These are phyloP conservation scores for Globisporangium paroecandrum DNA, from an alignment of 352 stramenopile species.

Conservation along the genomic window DNA sequence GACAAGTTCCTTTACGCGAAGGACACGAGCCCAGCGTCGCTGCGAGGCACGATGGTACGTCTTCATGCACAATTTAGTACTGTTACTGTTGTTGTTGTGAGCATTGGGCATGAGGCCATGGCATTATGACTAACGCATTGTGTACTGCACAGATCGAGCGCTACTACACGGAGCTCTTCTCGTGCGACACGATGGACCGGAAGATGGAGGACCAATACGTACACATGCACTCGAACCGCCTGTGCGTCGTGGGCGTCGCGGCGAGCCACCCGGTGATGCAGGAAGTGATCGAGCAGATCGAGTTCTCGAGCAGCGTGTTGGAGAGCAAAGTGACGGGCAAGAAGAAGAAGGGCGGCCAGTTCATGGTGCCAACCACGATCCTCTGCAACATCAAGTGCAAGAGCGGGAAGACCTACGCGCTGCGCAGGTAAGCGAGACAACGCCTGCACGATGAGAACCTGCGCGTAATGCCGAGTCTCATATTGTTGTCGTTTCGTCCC, in stretches of 20 bases:
- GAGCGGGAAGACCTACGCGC: conserved; percentile 51
- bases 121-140: background rate
- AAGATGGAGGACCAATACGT: conserved; percentile 77
- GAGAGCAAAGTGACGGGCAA: conserved; percentile 78
- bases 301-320: conserved; percentile 61
- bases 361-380: conserved; percentile 62
- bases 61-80: background rate
- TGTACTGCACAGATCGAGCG: conserved; percentile 54
- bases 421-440: conserved; percentile 37
- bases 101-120: background rate
- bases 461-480: background rate
- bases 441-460: background rate
- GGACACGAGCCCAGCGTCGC: conserved; percentile 31
- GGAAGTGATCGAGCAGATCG: conserved; percentile 52
- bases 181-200: conserved; percentile 73
- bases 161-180: conserved; percentile 86
- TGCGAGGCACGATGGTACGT: conserved; percentile 69
- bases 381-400: conserved; percentile 66
- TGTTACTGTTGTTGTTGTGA: background rate
- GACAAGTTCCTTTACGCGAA: conserved; percentile 54
- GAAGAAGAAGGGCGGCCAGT: conserved; percentile 86
- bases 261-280: conserved; percentile 64
- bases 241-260: conserved; percentile 79
- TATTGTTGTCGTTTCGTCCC: background rate
- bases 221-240: conserved; percentile 87